Evolutionary conservation across 164 flowering plant genomes (phyloP).

Genomic region (Magnolia sinica): DNA sequence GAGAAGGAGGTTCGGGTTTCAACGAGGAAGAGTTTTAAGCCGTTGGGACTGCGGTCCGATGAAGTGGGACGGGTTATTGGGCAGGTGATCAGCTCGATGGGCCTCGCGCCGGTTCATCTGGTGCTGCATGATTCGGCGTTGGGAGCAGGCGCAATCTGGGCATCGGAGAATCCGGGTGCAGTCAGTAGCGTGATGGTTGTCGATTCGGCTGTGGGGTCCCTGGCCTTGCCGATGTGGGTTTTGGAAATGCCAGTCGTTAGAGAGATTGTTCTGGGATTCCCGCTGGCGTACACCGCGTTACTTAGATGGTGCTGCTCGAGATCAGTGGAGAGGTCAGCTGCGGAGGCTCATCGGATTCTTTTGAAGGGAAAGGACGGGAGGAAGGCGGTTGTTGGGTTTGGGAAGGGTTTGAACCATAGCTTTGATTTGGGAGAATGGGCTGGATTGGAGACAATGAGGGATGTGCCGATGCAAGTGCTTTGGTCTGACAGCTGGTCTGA

Average conservation of each 20-base stretch:
- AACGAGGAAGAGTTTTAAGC: constrained; percentile 30
- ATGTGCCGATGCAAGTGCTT: constrained; percentile 66
- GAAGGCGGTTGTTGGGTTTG: constrained; percentile 51
- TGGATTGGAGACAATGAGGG: constrained; percentile 45
- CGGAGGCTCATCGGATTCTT: constrained; percentile 66
- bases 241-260: constrained; percentile 55
- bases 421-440: constrained; percentile 83
- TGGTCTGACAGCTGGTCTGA: constrained; percentile 76
- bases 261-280: constrained; percentile 50
- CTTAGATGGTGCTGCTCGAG: constrained; percentile 52
- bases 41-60: constrained; percentile 50
- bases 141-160: constrained; percentile 60
- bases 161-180: constrained; percentile 38
- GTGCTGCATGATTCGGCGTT: constrained; percentile 84
- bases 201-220: constrained; percentile 38
- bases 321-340: constrained; percentile 28
- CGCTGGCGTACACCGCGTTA: constrained; percentile 36
- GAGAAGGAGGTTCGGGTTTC: constrained; percentile 33
- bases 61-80: constrained; percentile 68
- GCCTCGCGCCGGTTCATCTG: constrained; percentile 73
- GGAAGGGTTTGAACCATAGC: constrained; percentile 64
- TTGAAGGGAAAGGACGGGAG: constrained; percentile 67
- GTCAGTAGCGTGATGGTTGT: constrained; percentile 70
- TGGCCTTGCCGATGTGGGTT: constrained; percentile 67
- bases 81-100: constrained; percentile 66